These are phyloP conservation scores for Circinella minor DNA, from an alignment of 371 early-diverging fungal genomes.

Conservation along the genomic window DNA sequence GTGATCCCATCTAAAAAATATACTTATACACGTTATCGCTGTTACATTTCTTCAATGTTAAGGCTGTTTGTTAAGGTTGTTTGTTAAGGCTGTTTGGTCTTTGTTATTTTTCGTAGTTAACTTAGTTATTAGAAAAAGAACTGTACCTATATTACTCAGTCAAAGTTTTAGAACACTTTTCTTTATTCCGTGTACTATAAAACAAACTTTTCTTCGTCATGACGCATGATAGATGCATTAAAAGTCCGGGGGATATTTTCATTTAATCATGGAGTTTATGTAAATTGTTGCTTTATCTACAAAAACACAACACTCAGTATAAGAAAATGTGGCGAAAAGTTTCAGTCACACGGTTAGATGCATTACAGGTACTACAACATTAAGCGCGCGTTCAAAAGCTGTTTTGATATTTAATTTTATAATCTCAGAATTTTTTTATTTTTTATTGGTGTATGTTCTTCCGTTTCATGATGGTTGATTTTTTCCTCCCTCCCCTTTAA, in stretches of 20 bases:
- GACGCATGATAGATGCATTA: not conserved
- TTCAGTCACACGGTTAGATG: constrained; percentile 3
- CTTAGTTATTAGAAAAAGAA: too few relatives aligned
- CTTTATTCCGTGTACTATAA: too few relatives aligned
- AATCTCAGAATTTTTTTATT: too few relatives aligned
- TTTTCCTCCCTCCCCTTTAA: too few relatives aligned
- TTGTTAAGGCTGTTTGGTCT: not conserved
- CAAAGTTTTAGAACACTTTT: not conserved
- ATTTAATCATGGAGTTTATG: not conserved
- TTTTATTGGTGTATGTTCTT: too few relatives aligned
- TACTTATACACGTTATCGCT: not conserved
- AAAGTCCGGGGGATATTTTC: not conserved
- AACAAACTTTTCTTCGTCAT: constrained; percentile 8
- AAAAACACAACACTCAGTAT: not conserved
- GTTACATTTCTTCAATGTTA: not conserved
- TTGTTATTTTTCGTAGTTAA: not conserved
- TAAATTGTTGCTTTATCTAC: not conserved
- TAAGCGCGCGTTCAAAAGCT: too few relatives aligned
- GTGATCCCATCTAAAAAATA: not conserved
- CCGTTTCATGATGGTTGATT: too few relatives aligned
- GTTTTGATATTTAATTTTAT: too few relatives aligned
- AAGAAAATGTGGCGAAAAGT: not conserved
- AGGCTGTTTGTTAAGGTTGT: not conserved
- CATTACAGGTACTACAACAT: not conserved
- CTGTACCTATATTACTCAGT: not conserved